phyloP scores from a whole-genome alignment of 1,284 basidiomycete species.

The Puccinia triticina region DNA sequence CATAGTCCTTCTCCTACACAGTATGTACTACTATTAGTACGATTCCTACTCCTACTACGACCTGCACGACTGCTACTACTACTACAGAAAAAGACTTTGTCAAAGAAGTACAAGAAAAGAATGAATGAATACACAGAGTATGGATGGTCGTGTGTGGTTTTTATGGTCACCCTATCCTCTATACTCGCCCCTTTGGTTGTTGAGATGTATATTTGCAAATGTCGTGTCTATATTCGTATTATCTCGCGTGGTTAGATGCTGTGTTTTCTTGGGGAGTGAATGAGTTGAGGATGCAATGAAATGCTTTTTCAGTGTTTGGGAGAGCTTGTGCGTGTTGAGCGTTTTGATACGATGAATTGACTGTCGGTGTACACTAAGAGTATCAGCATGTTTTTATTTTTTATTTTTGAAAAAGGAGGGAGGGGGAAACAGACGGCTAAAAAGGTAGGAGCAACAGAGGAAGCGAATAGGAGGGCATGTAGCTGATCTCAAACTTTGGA shows the following conservation, averaged over 20 bases:
- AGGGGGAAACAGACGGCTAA: neutral
- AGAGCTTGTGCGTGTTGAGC: no score
- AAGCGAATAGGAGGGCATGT: neutral
- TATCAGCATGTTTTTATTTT: no score
- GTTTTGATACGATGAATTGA: no score
- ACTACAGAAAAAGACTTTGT: neutral
- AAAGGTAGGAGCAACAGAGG: neutral
- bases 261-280: no score
- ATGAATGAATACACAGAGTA: neutral
- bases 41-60: neutral
- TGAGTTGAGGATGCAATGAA: no score
- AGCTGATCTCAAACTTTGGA: constrained; percentile 1
- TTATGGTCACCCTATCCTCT: neutral
- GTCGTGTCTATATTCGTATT: no score
- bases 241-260: no score
- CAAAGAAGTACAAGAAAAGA: neutral
- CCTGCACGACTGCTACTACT: neutral
- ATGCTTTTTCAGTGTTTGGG: no score
- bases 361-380: no score
- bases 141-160: neutral
- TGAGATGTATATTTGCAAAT: no score
- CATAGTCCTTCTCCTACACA: no score
- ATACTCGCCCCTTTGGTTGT: neutral
- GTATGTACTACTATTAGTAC: neutral
- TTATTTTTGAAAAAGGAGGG: no score